Base-by-base conservation (phyloP, 306 rosid species). In the Fragaria iinumae region DNA sequence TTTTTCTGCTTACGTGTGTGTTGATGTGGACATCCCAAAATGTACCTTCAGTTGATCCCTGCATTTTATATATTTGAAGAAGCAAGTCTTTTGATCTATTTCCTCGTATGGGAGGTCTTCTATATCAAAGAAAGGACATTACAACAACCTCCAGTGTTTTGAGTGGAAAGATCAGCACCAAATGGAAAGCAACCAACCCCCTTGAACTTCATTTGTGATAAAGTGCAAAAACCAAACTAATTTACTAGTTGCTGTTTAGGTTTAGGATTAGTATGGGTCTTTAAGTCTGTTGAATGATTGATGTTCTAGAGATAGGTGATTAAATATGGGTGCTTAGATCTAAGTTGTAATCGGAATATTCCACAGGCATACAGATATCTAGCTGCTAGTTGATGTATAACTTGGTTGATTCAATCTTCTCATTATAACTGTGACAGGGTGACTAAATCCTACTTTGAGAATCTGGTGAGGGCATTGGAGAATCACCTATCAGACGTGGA, bases 401-500 rank as follows among this genome's bases (percentile, higher is more conserved):
- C 67, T 21, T 39, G 41, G 39, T 49, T 39, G 38, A 23, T 38
- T 39, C 16, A 21, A 23, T 72, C 47, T 52, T 52, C 48, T 71
- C 32, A 71, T 29, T 59, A 55, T 55, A 38, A 36, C 0, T 36
- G 77, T 77, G 65, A 72, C 82, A 5, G 73, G 71, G 43, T 34
- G 11, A 34, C 68, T 32, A 63, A 63, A 29, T 29, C 20, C 21
- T 63, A 29, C 68, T 63, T 63, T 11, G 68, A 63, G 68, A 63
- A 63, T 36, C 68, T 63, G 68, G 44, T 63, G 38, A 63, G 68
- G 21, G 21, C 68, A 29, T 8, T 63, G n/a, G 68, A 63, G 68
- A 63, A 63, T 63, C 10, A 34, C 41, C 44, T 63, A 63, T 63
- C 68, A 32, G 68, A 29, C 2, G 44, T 27, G 62, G 73, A 32